Evolutionary conservation across 352 stramenopile genomes (phyloP), one percentile per base, ranked within the genome.

Genomic region (Phytophthora sojae): DNA sequence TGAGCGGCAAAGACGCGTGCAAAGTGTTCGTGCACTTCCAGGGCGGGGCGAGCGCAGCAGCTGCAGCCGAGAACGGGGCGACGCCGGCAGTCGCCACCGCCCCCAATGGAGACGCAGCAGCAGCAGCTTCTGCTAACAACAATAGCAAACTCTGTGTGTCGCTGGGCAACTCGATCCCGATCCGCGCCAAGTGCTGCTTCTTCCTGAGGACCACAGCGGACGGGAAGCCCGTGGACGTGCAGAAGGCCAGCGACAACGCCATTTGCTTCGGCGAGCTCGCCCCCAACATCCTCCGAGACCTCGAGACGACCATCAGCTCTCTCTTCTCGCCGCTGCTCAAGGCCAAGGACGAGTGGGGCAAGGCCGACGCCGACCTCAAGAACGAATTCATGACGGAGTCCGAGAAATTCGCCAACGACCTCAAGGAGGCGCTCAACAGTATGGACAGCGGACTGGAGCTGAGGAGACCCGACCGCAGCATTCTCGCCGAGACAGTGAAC

Each of bases 381-480:
- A 76, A 80, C 54, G 90, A 97, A 63, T 99, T 99, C 73, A 96
- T 98, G 80, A 86, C 82, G 56, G 97, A 99, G 75, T 98, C 97
- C 45, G 91, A 98, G 17, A 96, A 98, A 56, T 99, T 99, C 75
- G 89, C 96, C 15, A 91, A 80, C 44, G 97, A 97, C 64, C 77
- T 99, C 17, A 98, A 98, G 57, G 97, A 99, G 53, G 95, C 97
- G 2, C 81, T 99, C 6, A 98, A 96, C 64, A 98, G 90, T 75
- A 98, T 99, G 80, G 94, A 97, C 67, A 97, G 92, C 30, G 97
- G 97, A 0, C 83, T 99, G 2, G 96, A 99, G 73, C 79, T 99
- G 50, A 83, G 90, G 12, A 89, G 90, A 12, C 93, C 95, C 3
- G 91, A 98, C 64, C 86, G 86, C 3, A 91, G 95, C 32, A 73